phyloP scores from a whole-genome alignment of 2,329 filamentous ascomycete species.

The Pseudopithomyces chartarum region DNA sequence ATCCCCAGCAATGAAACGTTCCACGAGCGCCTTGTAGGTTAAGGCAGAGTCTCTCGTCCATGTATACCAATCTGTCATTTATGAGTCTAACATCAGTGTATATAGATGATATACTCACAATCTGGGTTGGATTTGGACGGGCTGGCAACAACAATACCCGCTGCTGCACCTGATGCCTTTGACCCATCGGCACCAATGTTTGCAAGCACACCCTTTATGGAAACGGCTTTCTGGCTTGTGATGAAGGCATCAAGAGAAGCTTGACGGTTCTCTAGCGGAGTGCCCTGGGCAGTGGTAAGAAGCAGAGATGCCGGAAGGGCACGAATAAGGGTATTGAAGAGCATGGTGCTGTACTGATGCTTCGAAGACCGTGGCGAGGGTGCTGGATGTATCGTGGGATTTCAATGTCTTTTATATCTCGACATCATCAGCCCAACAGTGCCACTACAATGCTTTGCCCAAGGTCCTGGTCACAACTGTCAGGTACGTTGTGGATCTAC shows the following conservation, averaged over 20 bases:
- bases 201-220: slow-evolving; percentile 57
- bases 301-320: neutral
- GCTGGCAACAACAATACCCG: slow-evolving; percentile 61
- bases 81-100: neutral
- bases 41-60: slow-evolving; percentile 79
- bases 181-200: slow-evolving; percentile 61
- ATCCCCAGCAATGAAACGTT: slow-evolving; percentile 68
- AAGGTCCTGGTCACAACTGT: neutral
- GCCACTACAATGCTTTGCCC: neutral
- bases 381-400: neutral
- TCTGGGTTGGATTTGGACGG: slow-evolving; percentile 58
- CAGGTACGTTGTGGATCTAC: neutral
- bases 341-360: neutral
- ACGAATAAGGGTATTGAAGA: neutral
- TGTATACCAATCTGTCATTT: slow-evolving; percentile 69
- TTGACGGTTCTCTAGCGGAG: neutral
- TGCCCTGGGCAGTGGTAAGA: neutral
- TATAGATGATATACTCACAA: slow-evolving; percentile 48
- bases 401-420: neutral
- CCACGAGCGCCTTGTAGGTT: slow-evolving; percentile 70
- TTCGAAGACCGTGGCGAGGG: neutral
- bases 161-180: slow-evolving; percentile 51
- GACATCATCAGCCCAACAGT: neutral
- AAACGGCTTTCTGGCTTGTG: slow-evolving; percentile 49
- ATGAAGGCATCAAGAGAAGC: slow-evolving; percentile 37